Percentiles rank a stretch among this genome's conserved stretches.
Evolutionary conservation across 306 rosid genomes (phyloP).

Genomic region (Herpetospermum pedunculosum): DNA sequence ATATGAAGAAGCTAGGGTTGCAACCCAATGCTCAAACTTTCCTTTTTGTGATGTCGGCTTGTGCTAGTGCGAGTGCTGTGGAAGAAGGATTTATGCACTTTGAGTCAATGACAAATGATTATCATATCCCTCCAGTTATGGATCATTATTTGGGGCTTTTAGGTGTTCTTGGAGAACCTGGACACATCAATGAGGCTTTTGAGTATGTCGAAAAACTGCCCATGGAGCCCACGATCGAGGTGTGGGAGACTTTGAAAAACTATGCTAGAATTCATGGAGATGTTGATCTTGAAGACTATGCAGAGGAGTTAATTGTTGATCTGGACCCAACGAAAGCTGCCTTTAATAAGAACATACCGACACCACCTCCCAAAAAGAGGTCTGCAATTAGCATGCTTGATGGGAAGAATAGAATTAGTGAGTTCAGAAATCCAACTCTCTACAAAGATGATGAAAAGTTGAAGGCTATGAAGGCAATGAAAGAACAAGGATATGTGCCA

Average conservation of each 20-base stretch:
- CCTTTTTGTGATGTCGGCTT: slow-evolving; percentile 52
- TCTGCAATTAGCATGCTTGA: slow-evolving; percentile 66
- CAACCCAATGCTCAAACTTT: slow-evolving; percentile 57
- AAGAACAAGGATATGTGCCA: slow-evolving; percentile 55
- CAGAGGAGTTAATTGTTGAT: slow-evolving; percentile 52
- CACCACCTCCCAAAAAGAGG: slow-evolving; percentile 60
- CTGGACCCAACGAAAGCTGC: slow-evolving; percentile 54
- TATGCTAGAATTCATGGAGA: slow-evolving; percentile 78
- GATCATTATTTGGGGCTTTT: slow-evolving; percentile 70
- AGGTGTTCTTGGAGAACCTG: slow-evolving; percentile 69
- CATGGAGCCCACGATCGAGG: slow-evolving; percentile 36
- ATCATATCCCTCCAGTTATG: slow-evolving; percentile 38
- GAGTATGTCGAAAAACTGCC: slow-evolving; percentile 51
- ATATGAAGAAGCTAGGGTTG: slow-evolving; percentile 55
- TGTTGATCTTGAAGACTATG: slow-evolving; percentile 63
- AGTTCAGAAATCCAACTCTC: slow-evolving; percentile 60
- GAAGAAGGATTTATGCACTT: slow-evolving; percentile 68
- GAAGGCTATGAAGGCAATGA: slow-evolving; percentile 52
- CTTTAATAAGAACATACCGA: slow-evolving; percentile 43
- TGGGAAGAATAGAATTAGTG: slow-evolving; percentile 52
- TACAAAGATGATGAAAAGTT: slow-evolving; percentile 77
- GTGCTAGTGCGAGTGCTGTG: slow-evolving; percentile 79
- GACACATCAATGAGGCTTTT: slow-evolving; percentile 61
- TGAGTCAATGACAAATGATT: slow-evolving; percentile 51
- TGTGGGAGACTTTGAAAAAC: slow-evolving; percentile 52